Evolutionary conservation across 2,329 filamentous ascomycete species (phyloP), one percentile per base, ranked within the genome.

Genomic region (Sporothrix pseudoabietina): DNA sequence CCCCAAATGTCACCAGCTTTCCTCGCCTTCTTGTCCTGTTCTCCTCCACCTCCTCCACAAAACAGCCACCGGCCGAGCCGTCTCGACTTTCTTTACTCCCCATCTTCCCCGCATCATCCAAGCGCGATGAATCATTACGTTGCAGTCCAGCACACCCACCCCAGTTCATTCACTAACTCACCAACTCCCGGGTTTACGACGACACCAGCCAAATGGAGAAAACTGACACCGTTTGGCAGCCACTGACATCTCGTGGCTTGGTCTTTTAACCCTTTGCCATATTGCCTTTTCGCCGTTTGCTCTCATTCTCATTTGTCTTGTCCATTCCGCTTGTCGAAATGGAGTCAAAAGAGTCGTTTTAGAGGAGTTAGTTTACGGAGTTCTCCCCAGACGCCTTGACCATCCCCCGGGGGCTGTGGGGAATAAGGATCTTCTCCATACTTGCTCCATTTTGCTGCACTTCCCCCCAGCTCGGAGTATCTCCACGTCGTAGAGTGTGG

Each of bases 381-480:
- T 10, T 8, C 12, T 61, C 32, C 59, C 59, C 59, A 63, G 55
- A 22, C 6, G 12, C 35, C 35, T 35, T n/a, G 57, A 14, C 41
- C 41, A 44, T 14, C 3, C 44, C 44, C 59, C 30, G 16, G 16
- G 16, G 16, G 30, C 26, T 59, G 30, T 35, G 30, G 55, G 26
- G 55, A 16, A 57, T 35, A n/a, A 35, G 55, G 30, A 35, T 59
- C 55, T 59, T 59, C 55, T 35, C 52, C 52, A 55, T 55, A 10
- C 19, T 55, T 54, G 22, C 52, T 26, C 26, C 52, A 26, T 55
- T 30, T 2, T 55, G 3, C 19, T 26, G 9, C 52, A 55, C 26
- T 54, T 54, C 19, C 12, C 26, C 26, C 55, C 55, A 32, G 57
- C 39, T 47, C 61, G 39, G 39, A 63, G 61, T 65, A 65, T 65